phyloP scores from a whole-genome alignment of 208 protist species.

The Leishmania tarentolae region DNA sequence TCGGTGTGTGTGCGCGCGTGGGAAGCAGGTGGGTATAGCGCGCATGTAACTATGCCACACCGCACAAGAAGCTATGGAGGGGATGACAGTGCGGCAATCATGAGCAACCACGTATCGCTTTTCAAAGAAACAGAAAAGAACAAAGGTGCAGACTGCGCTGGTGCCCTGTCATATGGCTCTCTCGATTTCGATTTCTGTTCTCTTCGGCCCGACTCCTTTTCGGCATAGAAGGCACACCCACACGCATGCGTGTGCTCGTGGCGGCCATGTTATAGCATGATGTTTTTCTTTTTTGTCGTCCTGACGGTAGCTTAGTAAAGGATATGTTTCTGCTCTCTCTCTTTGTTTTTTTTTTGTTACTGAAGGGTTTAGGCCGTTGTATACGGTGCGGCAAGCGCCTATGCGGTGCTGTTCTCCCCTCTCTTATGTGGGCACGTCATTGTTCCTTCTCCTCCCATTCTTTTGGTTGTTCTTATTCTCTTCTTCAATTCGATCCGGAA shows the following conservation, averaged over 20 bases:
- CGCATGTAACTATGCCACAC: not conserved
- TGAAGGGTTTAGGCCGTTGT: not conserved
- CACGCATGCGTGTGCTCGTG: not conserved
- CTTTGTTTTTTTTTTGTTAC: not conserved
- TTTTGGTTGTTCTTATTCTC: not conserved
- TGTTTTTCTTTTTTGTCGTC: not conserved
- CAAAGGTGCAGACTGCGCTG: not conserved
- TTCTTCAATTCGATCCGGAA: not conserved
- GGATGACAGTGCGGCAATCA: not conserved
- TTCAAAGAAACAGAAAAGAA: not conserved
- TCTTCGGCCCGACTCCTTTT: not conserved
- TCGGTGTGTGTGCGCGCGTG: not conserved
- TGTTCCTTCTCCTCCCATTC: not conserved
- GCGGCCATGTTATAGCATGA: not conserved
- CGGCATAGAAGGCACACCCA: not conserved
- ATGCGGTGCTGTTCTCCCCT: not conserved
- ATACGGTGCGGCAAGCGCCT: not conserved
- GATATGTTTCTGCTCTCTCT: not conserved
- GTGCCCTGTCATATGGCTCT: not conserved
- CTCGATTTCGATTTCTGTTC: not conserved
- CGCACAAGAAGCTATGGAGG: not conserved
- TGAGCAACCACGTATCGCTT: not conserved
- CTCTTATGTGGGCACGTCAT: not conserved
- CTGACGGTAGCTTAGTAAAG: not conserved
- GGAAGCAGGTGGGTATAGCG: too few relatives aligned